phyloP scores from a whole-genome alignment of 2,329 filamentous ascomycete species.

The Cercospora sp. region DNA sequence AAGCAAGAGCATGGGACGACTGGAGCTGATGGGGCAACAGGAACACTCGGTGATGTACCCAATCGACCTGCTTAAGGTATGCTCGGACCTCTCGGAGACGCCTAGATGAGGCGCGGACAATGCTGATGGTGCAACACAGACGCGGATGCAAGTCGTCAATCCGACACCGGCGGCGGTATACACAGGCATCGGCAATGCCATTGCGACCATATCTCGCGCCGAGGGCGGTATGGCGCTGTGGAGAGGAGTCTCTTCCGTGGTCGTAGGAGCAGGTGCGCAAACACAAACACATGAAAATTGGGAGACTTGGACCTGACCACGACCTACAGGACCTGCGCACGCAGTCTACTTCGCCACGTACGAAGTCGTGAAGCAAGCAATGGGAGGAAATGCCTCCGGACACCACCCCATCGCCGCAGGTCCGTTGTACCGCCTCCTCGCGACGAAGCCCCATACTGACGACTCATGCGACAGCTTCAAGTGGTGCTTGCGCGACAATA shows the following conservation, averaged over 20 bases:
- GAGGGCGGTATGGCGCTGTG: constrained; percentile 91
- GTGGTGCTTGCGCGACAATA: constrained; percentile 92
- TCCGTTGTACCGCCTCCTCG: constrained; percentile 44
- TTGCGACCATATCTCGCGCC: constrained; percentile 84
- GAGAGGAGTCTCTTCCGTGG: constrained; percentile 94
- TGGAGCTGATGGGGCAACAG: constrained; percentile 50
- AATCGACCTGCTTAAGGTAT: constrained; percentile 94
- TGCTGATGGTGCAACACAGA: constrained; percentile 55
- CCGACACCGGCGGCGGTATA: constrained; percentile 79
- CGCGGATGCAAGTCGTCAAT: constrained; percentile 95
- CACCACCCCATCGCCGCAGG: constrained; percentile 93
- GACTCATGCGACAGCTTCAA: constrained; percentile 64
- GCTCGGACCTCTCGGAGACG: constrained; percentile 28
- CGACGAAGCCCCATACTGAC: constrained; percentile 10
- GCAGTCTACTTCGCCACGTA: constrained; percentile 99
- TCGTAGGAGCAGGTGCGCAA: constrained; percentile 79
- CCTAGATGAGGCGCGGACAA: background rate
- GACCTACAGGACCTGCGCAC: constrained; percentile 77
- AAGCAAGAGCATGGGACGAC: background rate
- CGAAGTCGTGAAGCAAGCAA: constrained; percentile 92
- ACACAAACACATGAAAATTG: constrained; percentile 1
- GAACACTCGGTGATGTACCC: constrained; percentile 99
- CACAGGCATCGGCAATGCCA: constrained; percentile 86
- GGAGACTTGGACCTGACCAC: constrained; percentile 29
- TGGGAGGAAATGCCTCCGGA: constrained; percentile 85